These are phyloP conservation scores for Cladosporium velox DNA, from an alignment of 2,329 filamentous ascomycete species.

Conservation along the genomic window DNA sequence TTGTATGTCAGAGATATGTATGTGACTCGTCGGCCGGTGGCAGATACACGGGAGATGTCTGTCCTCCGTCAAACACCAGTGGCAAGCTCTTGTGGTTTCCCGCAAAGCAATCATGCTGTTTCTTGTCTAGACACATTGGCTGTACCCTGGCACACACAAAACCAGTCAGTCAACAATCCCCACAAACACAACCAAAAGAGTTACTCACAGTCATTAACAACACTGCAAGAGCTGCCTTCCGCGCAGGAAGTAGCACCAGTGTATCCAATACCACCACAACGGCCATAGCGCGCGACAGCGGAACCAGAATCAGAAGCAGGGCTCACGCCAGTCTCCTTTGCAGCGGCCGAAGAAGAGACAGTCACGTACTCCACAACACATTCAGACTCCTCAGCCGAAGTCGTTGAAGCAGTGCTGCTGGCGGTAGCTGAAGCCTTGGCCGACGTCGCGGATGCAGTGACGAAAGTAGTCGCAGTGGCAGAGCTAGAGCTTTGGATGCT, in stretches of 20 bases:
- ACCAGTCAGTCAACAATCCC: neutral
- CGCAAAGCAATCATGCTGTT: neutral
- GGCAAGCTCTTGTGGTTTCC: neutral
- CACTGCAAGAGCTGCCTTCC: neutral
- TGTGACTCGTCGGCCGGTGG: neutral
- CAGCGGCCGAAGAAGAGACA: neutral
- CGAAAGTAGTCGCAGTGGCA: neutral
- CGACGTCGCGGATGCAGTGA: neutral
- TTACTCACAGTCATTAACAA: conserved; percentile 1
- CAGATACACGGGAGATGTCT: neutral
- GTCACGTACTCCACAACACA: neutral
- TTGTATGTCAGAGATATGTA: neutral
- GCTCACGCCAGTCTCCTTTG: neutral
- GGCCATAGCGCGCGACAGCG: neutral
- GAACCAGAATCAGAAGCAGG: neutral
- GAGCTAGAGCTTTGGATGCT: neutral
- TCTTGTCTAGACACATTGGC: neutral
- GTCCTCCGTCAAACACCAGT: neutral
- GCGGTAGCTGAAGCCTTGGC: neutral
- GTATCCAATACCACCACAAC: neutral
- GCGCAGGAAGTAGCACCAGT: conserved; percentile 1
- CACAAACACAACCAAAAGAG: neutral
- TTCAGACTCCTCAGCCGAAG: neutral
- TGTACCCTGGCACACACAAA: neutral
- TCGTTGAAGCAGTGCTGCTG: neutral